Base-by-base conservation (phyloP, 371 early-diverging fungal species). In the Mucor lusitanicus region DNA sequence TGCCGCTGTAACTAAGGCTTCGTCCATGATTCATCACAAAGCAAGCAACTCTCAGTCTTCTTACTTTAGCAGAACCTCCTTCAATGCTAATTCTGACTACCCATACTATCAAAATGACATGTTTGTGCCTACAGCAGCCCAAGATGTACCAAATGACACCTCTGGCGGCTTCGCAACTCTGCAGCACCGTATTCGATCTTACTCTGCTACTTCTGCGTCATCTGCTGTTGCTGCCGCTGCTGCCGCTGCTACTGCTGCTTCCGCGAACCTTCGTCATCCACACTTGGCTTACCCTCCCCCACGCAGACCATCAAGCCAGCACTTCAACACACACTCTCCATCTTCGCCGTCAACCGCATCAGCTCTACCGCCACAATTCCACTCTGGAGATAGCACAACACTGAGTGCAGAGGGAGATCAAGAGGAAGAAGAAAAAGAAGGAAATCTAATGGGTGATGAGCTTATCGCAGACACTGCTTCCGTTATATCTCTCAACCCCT, bases 11-110 rank as follows among this genome's bases (percentile, higher is more conserved):
- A n/a, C 54, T 11, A 39, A 59, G 40, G 12, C 32, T 46, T 6
- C 17, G 15, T 46, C 40, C 12, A 17, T 33, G 13, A 33, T 46
- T 6, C 63, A 53, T 5, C 80, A 80, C 21, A 71, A 72, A 50
- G 70, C 65, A 11, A 75, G 70, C 11, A 73, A 66, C 13, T 81
- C 81, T 2, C 81, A 81, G 30, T 81, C 81, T 1, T 80, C 81
- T 2, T 70, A 68, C 53, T 65, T 72, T 27, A 71, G 71, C 28
- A 61, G 44, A 59, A 8, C 21, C 17, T 69, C 64, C 15, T 13
- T 19, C 35, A 54, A 54, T 54, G 30, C 54, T 13, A 6, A 8
- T 54, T 13, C 33, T 46, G 33, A 42, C n/a, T 40, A 59, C 27
- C 37, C 23, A 28, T 44, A 17, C 39, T 57, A 39, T 32, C 57